These are phyloP conservation scores for Polymyxa betae DNA, from an alignment of 208 protist species.

Conservation along the genomic window DNA sequence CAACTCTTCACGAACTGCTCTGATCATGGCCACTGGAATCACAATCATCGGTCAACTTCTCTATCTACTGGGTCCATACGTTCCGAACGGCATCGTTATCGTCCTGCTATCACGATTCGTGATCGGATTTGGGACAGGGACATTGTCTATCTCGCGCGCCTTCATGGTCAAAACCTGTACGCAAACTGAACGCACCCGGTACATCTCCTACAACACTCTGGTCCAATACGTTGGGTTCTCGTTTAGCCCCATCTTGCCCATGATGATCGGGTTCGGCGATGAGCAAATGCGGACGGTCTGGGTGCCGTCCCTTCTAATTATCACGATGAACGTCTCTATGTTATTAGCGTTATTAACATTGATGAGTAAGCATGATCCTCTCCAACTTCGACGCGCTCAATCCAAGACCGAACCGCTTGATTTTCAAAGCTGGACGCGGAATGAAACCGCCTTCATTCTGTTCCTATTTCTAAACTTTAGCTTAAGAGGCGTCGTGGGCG, in stretches of 20 bases:
- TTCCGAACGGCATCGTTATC: not conserved
- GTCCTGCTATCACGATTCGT: not conserved
- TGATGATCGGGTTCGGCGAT: not conserved
- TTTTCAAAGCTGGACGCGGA: not conserved
- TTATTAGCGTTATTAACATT: not conserved
- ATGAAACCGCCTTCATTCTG: constrained; percentile 21
- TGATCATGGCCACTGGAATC: not conserved
- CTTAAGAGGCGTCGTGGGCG: constrained; percentile 13
- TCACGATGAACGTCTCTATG: not conserved
- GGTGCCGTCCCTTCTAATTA: not conserved
- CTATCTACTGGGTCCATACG: not conserved
- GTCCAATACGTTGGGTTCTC: constrained; percentile 10
- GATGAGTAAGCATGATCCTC: not conserved
- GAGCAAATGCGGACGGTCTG: not conserved
- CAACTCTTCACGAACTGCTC: not conserved
- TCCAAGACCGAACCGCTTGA: not conserved
- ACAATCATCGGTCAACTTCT: not conserved
- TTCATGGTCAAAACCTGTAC: not conserved
- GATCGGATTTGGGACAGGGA: not conserved
- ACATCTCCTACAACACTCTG: constrained; percentile 39
- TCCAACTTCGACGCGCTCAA: not conserved
- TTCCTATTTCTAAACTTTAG: constrained; percentile 41
- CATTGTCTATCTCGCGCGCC: not conserved
- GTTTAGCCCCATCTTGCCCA: not conserved
- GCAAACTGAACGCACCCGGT: not conserved